Evolutionary conservation across 805 yeast genomes (phyloP).

Genomic region (Ogataea ganodermae): DNA sequence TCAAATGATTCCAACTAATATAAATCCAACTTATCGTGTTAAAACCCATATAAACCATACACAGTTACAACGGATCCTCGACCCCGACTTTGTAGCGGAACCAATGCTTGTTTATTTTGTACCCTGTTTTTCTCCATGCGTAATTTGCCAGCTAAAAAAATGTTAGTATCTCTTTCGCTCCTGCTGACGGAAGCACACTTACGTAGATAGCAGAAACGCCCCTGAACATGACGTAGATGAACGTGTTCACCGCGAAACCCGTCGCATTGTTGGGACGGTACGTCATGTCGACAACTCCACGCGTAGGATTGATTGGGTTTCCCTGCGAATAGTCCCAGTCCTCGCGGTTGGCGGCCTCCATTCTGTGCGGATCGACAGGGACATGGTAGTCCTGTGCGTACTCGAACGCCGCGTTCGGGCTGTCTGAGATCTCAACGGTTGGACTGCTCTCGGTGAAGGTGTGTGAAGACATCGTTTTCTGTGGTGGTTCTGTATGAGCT

Average conservation of each 20-base stretch:
- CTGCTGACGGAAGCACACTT: not conserved
- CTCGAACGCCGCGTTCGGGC: not conserved
- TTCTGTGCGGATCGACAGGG: slow-evolving; percentile 8
- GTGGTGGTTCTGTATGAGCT: not conserved
- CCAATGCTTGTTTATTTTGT: slow-evolving; percentile 13
- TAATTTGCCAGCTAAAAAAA: slow-evolving; percentile 6
- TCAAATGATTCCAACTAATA: not conserved
- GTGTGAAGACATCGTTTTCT: slow-evolving; percentile 4
- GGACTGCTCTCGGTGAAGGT: not conserved
- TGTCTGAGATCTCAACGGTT: not conserved
- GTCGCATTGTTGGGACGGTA: slow-evolving; percentile 13
- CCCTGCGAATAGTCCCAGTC: slow-evolving; percentile 15
- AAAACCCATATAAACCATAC: no score
- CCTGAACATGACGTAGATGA: slow-evolving; percentile 13
- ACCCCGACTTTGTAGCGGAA: slow-evolving; percentile 10
- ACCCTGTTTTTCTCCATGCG: slow-evolving; percentile 11
- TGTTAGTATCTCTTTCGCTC: not conserved
- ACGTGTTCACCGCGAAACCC: slow-evolving; percentile 10
- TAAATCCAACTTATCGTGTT: no score
- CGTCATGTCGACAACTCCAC: slow-evolving; percentile 9
- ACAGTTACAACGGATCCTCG: slow-evolving; percentile 10
- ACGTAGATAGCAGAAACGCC: slow-evolving; percentile 14
- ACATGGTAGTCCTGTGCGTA: slow-evolving; percentile 9
- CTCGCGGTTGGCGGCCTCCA: slow-evolving; percentile 13
- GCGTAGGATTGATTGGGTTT: slow-evolving; percentile 10